Conservation (phyloP, 2,329 filamentous ascomycete genomes). For the Rhinocladiella mackenziei region DNA sequence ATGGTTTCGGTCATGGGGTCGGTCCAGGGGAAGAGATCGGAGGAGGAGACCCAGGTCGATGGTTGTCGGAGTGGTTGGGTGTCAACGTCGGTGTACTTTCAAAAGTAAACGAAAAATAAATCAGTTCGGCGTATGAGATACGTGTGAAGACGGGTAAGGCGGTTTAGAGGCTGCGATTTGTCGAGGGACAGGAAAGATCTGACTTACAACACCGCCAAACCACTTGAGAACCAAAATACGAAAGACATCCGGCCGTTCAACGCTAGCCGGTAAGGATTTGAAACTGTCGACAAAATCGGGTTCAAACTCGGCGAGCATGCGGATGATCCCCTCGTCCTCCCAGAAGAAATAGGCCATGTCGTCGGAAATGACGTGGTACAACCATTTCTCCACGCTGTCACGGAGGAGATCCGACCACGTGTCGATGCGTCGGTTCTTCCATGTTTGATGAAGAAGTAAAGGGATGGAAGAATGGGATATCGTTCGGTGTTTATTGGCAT, state of each 20-base stretch:
- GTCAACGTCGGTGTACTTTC: slow-evolving; percentile 37
- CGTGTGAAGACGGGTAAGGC: too few species aligned
- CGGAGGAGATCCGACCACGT: slow-evolving; percentile 31
- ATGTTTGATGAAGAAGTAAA: slow-evolving; percentile 35
- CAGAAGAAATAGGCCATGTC: slow-evolving; percentile 37
- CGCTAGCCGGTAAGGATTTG: slow-evolving; percentile 28
- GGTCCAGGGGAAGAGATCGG: slow-evolving; percentile 32
- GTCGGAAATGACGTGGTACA: slow-evolving; percentile 25
- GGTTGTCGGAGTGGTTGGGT: slow-evolving; percentile 33
- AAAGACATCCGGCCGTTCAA: slow-evolving; percentile 35
- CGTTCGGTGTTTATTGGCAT: slow-evolving; percentile 11
- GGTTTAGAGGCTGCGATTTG: too few species aligned
- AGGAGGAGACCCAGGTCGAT: slow-evolving; percentile 29
- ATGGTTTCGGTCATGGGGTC: slow-evolving; percentile 28
- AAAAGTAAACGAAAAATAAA: slow-evolving; percentile 18
- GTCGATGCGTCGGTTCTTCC: slow-evolving; percentile 31
- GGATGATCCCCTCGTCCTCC: slow-evolving; percentile 33
- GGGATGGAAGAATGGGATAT: slow-evolving; percentile 33
- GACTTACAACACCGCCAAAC: slow-evolving; percentile 24
- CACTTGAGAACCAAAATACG: slow-evolving; percentile 34
- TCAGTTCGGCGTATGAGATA: not conserved
- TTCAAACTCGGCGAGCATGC: slow-evolving; percentile 32
- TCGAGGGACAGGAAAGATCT: too few species aligned
- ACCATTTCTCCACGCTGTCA: slow-evolving; percentile 33
- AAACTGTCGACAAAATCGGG: slow-evolving; percentile 29